phyloP scores from a whole-genome alignment of 2,329 filamentous ascomycete species.

The Conoideocrella luteorostrata region DNA sequence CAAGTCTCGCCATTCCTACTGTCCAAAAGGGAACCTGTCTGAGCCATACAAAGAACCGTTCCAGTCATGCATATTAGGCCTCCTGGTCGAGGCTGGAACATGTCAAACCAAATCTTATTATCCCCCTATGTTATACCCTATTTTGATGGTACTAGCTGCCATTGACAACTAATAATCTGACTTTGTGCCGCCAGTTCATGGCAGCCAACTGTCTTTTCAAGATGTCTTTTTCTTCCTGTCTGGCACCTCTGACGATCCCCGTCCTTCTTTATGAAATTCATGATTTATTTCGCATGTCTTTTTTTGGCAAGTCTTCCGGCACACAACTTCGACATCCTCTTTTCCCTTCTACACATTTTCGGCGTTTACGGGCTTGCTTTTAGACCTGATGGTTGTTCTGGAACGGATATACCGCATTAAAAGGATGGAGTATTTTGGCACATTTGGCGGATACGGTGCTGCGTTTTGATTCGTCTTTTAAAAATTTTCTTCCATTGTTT shows the following conservation, averaged over 20 bases:
- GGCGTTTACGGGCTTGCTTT: slow-evolving; percentile 16
- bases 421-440: slow-evolving; percentile 6
- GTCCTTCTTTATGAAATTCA: slow-evolving; percentile 11
- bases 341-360: slow-evolving; percentile 10
- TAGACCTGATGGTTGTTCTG: slow-evolving; percentile 12
- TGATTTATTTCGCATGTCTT: slow-evolving; percentile 11
- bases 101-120: background rate
- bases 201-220: no score
- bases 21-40: slow-evolving; percentile 2
- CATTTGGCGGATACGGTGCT: slow-evolving; percentile 8
- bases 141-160: background rate
- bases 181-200: no score
- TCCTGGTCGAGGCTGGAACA: background rate
- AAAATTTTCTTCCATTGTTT: background rate
- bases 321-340: background rate
- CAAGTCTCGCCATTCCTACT: background rate
- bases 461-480: background rate
- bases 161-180: background rate
- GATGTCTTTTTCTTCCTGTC: no score
- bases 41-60: background rate
- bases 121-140: background rate
- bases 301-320: slow-evolving; percentile 8
- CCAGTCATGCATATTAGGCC: background rate
- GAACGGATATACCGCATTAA: slow-evolving; percentile 6
- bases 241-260: no score